Percentiles rank a stretch among this genome's conserved stretches.
Conservation (phyloP, 805 yeast genomes). For the Metschnikowia colocasiae region DNA sequence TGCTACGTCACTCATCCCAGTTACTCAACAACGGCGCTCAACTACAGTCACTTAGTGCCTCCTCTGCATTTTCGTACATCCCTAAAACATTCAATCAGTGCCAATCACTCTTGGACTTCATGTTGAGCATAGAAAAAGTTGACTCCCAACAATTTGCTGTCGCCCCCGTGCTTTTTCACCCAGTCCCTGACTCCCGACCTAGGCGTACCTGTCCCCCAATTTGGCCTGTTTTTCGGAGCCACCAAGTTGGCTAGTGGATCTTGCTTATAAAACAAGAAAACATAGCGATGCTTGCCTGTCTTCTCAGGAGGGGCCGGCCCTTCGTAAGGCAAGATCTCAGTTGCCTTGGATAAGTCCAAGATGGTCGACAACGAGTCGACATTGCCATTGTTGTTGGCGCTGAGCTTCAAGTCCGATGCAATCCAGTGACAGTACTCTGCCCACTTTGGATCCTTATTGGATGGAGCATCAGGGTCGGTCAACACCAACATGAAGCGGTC, state of each 20-base stretch:
- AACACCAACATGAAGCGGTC: constrained; percentile 69
- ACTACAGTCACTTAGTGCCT: not conserved
- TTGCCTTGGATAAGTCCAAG: constrained; percentile 35
- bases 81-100: not conserved
- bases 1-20: not conserved
- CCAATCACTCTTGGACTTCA: constrained; percentile 19
- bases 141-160: constrained; percentile 60
- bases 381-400: constrained; percentile 23
- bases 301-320: constrained; percentile 92
- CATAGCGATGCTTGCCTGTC: constrained; percentile 86
- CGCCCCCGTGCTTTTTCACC: constrained; percentile 55
- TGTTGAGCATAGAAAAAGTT: constrained; percentile 85
- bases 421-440: constrained; percentile 83
- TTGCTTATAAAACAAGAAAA: constrained; percentile 70
- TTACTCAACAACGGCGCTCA: not conserved
- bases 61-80: not conserved
- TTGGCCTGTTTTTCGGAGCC: constrained; percentile 55
- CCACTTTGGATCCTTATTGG: constrained; percentile 78
- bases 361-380: constrained; percentile 26
- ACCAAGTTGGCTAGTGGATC: constrained; percentile 42
- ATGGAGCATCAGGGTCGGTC: constrained; percentile 95
- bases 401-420: constrained; percentile 49
- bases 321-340: constrained; percentile 50
- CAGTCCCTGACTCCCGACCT: constrained; percentile 75
- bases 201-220: constrained; percentile 85